A percentile compares a stretch with the other conserved stretches of the same genome.
Conservation (phyloP, 306 rosid species). For the Mimosa pudica region DNA sequence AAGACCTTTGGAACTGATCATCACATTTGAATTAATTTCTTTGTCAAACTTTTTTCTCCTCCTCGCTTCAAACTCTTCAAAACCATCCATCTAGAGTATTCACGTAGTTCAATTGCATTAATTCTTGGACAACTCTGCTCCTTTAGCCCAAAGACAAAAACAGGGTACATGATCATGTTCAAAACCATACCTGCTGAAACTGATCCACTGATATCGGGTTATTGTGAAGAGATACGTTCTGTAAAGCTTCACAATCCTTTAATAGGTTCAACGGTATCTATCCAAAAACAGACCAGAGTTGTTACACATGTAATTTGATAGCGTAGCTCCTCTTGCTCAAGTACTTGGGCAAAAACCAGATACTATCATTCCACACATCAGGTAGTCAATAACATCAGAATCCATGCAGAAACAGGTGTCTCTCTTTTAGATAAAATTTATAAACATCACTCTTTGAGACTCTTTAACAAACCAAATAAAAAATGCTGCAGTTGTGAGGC, state of each 20-base stretch:
- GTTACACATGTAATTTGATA: conserved; percentile 1
- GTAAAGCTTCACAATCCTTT: conserved; percentile 90
- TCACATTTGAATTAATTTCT: conserved; percentile 87
- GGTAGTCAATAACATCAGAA: not conserved
- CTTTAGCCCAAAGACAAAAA: not conserved
- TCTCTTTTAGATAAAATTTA: not conserved
- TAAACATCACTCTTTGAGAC: not conserved
- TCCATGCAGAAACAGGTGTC: not conserved
- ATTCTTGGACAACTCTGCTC: conserved; percentile 14
- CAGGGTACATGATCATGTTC: not conserved
- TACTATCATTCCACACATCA: not conserved
- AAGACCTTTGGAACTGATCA: conserved; percentile 90
- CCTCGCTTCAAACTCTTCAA: conserved; percentile 89
- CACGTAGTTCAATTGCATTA: conserved; percentile 28
- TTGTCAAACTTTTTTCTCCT: conserved; percentile 95
- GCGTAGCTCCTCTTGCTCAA: not conserved
- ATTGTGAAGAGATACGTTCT: conserved; percentile 84
- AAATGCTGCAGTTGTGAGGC: not conserved
- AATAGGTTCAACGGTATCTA: conserved; percentile 77
- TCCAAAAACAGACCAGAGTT: conserved; percentile 28
- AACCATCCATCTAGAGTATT: conserved; percentile 75
- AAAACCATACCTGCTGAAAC: conserved; percentile 75
- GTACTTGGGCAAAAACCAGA: not conserved
- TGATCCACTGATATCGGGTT: conserved; percentile 92
- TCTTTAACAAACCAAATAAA: not conserved